phyloP scores from a whole-genome alignment of 108 stramenopile species.

The Nitzschia sp. region DNA sequence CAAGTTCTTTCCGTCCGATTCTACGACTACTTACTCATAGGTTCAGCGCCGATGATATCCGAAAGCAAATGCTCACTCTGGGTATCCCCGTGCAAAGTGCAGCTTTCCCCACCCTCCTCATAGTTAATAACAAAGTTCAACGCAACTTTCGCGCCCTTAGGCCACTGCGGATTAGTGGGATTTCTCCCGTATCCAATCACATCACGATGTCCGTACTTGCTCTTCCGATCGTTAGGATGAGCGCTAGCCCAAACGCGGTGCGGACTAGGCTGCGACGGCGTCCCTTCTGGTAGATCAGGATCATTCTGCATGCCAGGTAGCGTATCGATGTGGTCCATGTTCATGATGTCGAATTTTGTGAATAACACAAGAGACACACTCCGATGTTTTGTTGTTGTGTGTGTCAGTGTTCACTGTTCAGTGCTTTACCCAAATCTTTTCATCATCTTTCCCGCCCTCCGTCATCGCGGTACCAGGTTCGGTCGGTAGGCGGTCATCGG shows the following conservation, averaged over 20 bases:
- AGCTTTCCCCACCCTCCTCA: constrained; percentile 94
- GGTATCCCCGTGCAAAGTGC: constrained; percentile 74
- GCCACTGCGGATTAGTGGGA: constrained; percentile 80
- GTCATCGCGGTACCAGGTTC: too few species aligned
- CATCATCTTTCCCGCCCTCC: too few species aligned
- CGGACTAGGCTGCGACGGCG: neutral
- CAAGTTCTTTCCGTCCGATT: too few species aligned
- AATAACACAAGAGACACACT: neutral
- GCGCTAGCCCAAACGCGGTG: neutral
- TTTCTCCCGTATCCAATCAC: constrained; percentile 79
- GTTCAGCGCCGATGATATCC: constrained; percentile 82
- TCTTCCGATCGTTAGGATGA: constrained; percentile 75
- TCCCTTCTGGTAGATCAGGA: constrained; percentile 5
- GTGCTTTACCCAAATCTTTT: too few species aligned
- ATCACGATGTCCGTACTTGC: constrained; percentile 72
- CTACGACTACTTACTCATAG: constrained; percentile 46
- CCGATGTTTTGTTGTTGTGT: neutral
- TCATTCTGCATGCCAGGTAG: constrained; percentile 8
- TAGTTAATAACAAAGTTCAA: constrained; percentile 95
- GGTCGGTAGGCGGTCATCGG: too few species aligned
- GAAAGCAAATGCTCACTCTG: constrained; percentile 81
- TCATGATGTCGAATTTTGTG: constrained; percentile 7
- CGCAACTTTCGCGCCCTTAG: constrained; percentile 76
- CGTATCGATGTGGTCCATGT: constrained; percentile 10
- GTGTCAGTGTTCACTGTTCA: neutral